Evolutionary conservation across 2,329 filamentous ascomycete species (phyloP).

Genomic region (Neonectria neomacrospora): DNA sequence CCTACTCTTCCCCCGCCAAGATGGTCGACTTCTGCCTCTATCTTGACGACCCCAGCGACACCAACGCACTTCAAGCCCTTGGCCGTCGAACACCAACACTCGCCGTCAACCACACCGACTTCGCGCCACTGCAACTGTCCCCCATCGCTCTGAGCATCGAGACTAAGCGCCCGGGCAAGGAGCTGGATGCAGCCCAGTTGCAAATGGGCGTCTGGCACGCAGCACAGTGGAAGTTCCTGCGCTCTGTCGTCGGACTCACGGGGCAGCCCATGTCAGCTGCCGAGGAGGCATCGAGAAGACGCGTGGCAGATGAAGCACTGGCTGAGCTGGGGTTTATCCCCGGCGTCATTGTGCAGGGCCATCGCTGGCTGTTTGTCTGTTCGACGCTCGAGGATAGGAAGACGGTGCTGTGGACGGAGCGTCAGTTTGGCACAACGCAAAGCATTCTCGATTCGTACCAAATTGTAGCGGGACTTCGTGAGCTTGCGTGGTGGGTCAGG

Average conservation of each 20-base stretch:
- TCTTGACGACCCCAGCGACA: not conserved
- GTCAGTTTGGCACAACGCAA: conserved; percentile 21
- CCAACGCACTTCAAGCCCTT: not conserved
- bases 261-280: not conserved
- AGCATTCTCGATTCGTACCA: conserved; percentile 18
- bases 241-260: not conserved
- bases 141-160: conserved; percentile 8
- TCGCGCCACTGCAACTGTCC: not conserved
- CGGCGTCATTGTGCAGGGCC: conserved; percentile 25
- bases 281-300: not conserved
- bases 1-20: not conserved
- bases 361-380: conserved; percentile 21
- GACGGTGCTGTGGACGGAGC: conserved; percentile 24
- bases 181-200: not conserved
- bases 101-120: conserved; percentile 14
- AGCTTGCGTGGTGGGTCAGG: conserved; percentile 19
- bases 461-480: conserved; percentile 22
- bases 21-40: conserved; percentile 18
- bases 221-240: not conserved
- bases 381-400: conserved; percentile 23
- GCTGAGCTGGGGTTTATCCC: conserved; percentile 21
- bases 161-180: conserved; percentile 1
- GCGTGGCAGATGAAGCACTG: not conserved
- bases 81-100: not conserved
- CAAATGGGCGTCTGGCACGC: conserved; percentile 6